Evolutionary conservation across 2,329 filamentous ascomycete species (phyloP), one percentile per base, ranked within the genome.

Genomic region (Cladosporium sp.): DNA sequence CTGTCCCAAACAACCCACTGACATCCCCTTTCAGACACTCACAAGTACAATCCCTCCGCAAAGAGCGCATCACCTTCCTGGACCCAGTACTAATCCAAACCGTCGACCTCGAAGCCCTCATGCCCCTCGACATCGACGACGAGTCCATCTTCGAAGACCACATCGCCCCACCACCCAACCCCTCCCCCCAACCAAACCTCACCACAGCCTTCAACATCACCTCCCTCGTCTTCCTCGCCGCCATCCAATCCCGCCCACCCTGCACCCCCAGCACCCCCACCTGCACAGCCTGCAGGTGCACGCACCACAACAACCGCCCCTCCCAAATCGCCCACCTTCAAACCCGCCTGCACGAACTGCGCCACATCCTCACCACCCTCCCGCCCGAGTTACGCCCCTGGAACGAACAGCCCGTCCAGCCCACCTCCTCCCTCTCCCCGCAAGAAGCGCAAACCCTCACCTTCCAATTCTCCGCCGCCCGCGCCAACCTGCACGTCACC

Each of bases 71-170:
- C 1, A 44, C 36, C 3, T 51, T 44, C 18, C 22, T 51, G 7
- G 48, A 51, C 8, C 48, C 48, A 12, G 19, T 22, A 8, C 40
- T 51, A n/a, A 12, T 51, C 12, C 27, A 51, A 24, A 24, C 32
- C 2, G 44, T 51, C 19, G 48, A 51, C 30, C 48, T 39, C 8
- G 48, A 51, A 18, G 22, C 48, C 1, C 15, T 51, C 9, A 40
- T 51, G 13, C 48, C 48, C n/a, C 22, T 51, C 3, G 48, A 51
- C 19, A 17, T 51, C 8, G 48, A 51, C 7, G 48, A 51, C 34
- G 48, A 51, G 15, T 30, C 34, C 11, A 43, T 51, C 34, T 51
- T 51, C 32, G 48, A 51, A 32, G 40, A 44, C 8, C 22, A 27
- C 3, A 34, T 51, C 19, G 32, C 43, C 3, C 39, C 39, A 9